These are phyloP conservation scores for Eleusine indica DNA, from an alignment of 176 grass and related monocot species.

Conservation along the genomic window DNA sequence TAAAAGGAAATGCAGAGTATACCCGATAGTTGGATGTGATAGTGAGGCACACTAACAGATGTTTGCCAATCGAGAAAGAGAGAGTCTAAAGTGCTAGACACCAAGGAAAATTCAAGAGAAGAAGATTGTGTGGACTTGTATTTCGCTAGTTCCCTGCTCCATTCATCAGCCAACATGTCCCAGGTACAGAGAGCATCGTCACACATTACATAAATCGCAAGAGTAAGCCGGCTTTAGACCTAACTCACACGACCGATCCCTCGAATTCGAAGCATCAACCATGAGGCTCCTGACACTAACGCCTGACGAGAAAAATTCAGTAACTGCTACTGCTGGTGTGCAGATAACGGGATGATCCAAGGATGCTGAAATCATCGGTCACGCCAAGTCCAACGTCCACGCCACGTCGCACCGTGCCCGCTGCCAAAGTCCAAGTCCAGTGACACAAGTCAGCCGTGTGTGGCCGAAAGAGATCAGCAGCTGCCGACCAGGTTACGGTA, in stretches of 20 bases:
- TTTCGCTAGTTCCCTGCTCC: not conserved
- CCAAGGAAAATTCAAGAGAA: conserved; percentile 1
- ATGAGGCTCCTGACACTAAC: not conserved
- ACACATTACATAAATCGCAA: not conserved
- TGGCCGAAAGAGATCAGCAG: not conserved
- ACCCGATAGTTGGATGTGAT: conserved; percentile 35
- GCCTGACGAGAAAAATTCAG: not conserved
- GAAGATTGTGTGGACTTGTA: not conserved
- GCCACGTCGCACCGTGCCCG: conserved; percentile 12
- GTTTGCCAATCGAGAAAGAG: conserved; percentile 34
- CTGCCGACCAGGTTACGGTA: conserved; percentile 8
- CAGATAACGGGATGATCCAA: conserved; percentile 24
- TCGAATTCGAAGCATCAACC: not conserved
- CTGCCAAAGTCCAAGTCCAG: conserved; percentile 1
- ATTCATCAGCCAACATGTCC: conserved; percentile 9
- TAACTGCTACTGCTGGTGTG: not conserved
- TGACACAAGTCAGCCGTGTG: conserved; percentile 13
- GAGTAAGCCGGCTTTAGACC: conserved; percentile 11
- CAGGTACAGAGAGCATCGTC: conserved; percentile 5
- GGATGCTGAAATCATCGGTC: conserved; percentile 23
- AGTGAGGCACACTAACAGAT: conserved; percentile 45
- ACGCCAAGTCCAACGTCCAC: not conserved
- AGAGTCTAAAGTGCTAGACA: conserved; percentile 13
- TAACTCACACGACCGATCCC: conserved; percentile 26
- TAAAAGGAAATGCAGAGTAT: conserved; percentile 36